Percentiles rank a stretch among this genome's conserved stretches.
These are phyloP conservation scores for Meyerozyma carpophila DNA, from an alignment of 1,139 yeast species.

Conservation along the genomic window DNA sequence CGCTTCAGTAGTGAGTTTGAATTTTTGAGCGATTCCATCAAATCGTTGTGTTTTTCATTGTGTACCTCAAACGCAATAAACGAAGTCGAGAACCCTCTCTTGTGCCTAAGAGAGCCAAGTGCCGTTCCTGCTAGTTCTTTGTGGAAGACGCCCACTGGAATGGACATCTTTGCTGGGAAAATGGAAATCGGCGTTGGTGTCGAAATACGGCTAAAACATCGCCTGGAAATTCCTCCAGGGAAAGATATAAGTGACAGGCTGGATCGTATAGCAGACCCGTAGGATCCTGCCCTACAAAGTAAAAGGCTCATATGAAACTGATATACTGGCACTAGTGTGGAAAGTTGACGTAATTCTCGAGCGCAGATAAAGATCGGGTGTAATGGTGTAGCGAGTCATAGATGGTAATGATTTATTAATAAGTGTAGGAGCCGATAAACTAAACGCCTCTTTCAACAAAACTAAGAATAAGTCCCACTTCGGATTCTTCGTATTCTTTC, in stretches of 20 bases:
- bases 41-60: constrained; percentile 3
- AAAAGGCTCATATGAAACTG: not conserved
- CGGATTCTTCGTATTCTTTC: constrained; percentile 70
- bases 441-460: constrained; percentile 55
- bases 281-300: not conserved
- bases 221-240: not conserved
- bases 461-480: constrained; percentile 72
- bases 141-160: not conserved
- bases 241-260: not conserved
- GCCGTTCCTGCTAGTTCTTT: constrained; percentile 1
- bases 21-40: constrained; percentile 7
- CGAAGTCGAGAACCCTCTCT: not conserved
- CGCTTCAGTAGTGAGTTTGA: constrained; percentile 25
- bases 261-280: not conserved
- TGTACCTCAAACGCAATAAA: not conserved
- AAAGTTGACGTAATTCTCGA: not conserved
- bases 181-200: not conserved
- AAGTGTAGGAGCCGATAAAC: not conserved
- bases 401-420: not conserved
- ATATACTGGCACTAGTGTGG: not conserved
- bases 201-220: not conserved
- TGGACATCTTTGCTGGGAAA: not conserved
- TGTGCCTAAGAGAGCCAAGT: not conserved
- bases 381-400: not conserved
- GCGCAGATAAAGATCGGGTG: not conserved